Evolutionary conservation across 768 basidiomycete genomes (phyloP), one percentile per base, ranked within the genome.

Genomic region (Russula sp.): DNA sequence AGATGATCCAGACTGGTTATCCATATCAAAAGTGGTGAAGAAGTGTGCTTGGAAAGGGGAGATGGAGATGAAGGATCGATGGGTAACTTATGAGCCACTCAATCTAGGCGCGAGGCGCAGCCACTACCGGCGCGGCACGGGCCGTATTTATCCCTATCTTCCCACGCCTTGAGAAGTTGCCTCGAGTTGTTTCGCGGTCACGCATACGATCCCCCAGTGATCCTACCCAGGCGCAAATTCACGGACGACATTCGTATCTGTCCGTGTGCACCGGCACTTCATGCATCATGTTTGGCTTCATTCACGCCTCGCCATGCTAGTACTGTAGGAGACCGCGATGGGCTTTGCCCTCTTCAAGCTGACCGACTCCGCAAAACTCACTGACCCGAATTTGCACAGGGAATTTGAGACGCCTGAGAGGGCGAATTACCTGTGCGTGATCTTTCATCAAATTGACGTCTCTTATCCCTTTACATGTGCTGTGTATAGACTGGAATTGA

Each of bases 301-400:
- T 46, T 45, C 56, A 9, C 3, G 35, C 13, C 56, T 69, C 63
- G n/a, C n/a, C n/a, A 98, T 98, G 94, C 83, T 98, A 75, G 95
- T 98, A 48, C 81, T 99, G 66, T 93, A 94, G 78, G 97, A 98
- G 79, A 94, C 93, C 1, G 84, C 93, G 43, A 84, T 96, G 75
- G 93, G 96, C 75, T 98, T 93, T 80, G 94, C 92, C 79, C 88
- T 99, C 57, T 98, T 99, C 86, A 97, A 97, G 76, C 81, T 96
- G 66, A 87, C 87, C 56, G 88, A 93, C 76, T 79, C 90, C 43
- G 89, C 88, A 58, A 97, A 95, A 78, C 77, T 96, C 56, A 83
- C 87, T 71, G 87, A 84, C 66, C 86, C 87, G 59, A 87, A 97
- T 75, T 75, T 98, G 52, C 90, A 87, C 83, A 86, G 88, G 76